Base-by-base conservation (phyloP, 192 early-diverging fungal genomes). In the Paraglomus occultum region DNA sequence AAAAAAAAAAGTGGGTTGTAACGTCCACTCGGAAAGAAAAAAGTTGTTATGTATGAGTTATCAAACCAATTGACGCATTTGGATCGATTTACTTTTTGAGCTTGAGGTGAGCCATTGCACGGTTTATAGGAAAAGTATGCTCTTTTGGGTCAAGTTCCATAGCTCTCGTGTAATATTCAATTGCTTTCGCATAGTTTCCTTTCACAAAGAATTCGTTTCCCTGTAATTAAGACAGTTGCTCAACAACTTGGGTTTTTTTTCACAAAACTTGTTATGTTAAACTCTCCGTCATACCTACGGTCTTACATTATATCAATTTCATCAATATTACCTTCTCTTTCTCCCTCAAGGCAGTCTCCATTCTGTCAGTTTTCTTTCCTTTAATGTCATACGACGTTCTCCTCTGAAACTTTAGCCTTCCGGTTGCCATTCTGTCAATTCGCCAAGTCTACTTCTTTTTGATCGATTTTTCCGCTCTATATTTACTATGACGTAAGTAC, bases 71-170 rank as follows among this genome's bases (percentile, higher is more conserved):
- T 17, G 22, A 31, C 14, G n/a, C 6, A 43, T 46, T n/a, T 70
- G 8, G 11, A 31, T 20, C 9, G 7, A 47, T 66, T 58, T 82
- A 91, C 81, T 78, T 79, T 8, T 87, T 71, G 18, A 92, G 67
- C 72, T 94, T 96, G 18, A 96, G 71, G 47, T 88, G 74, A 7
- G 91, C 90, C 89, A 94, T 90, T 2, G 94, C 92, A 20, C 92
- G 85, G 73, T 95, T 95, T 20, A 91, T 82, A 23, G 78, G 76
- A 12, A 83, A 76, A 0, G 89, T 82, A 1, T 87, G 64, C 53
- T 84, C 86, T 51, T 77, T 78, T 8, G 83, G 79, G 67, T 93
- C 86, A 8, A 84, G 64, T 14, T 80, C 71, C 53, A 95, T 87
- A 52, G 84, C 84, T 43, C 80, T 78, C 6, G 84, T 78, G 79